A percentile compares a stretch with the other conserved stretches of the same genome.
phyloP scores from a whole-genome alignment of 2,329 filamentous ascomycete species.

The Fusarium metavorans region DNA sequence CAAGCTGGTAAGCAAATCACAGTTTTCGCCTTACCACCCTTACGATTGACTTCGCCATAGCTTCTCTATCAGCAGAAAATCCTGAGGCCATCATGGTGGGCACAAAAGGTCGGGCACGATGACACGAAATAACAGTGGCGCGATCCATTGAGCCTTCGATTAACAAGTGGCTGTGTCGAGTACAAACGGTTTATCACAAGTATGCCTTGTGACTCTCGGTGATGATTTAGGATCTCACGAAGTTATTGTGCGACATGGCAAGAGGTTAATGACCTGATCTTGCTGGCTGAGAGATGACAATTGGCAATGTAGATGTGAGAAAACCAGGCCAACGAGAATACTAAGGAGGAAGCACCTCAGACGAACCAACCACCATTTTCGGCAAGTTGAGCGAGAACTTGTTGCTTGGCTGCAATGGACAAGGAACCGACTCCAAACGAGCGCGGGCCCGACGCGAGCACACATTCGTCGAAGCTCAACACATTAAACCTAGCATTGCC shows the following conservation, averaged over 20 bases:
- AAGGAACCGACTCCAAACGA: not conserved
- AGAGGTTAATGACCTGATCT: not conserved
- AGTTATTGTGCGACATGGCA: not conserved
- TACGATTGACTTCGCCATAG: not conserved
- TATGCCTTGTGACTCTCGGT: not conserved
- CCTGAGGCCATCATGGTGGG: not conserved
- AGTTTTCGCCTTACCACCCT: not conserved
- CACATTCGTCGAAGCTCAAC: not conserved
- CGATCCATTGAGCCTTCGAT: not conserved
- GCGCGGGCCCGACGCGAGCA: not conserved
- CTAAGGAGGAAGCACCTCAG: not conserved
- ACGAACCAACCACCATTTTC: not conserved
- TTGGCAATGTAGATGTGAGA: not conserved
- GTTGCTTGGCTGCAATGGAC: not conserved
- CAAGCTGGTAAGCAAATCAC: not conserved
- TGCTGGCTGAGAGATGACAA: not conserved
- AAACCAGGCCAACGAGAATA: not conserved
- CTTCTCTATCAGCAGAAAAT: not conserved
- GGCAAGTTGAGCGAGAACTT: not conserved
- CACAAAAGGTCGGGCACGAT: not conserved
- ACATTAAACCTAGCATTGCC: not conserved
- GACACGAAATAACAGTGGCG: not conserved
- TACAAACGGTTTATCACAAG: not conserved
- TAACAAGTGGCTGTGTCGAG: not conserved
- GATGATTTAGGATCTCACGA: not conserved